Evolutionary conservation across 768 basidiomycete genomes (phyloP), one percentile per base, ranked within the genome.

Genomic region (Trichaptum fuscoviolaceum): DNA sequence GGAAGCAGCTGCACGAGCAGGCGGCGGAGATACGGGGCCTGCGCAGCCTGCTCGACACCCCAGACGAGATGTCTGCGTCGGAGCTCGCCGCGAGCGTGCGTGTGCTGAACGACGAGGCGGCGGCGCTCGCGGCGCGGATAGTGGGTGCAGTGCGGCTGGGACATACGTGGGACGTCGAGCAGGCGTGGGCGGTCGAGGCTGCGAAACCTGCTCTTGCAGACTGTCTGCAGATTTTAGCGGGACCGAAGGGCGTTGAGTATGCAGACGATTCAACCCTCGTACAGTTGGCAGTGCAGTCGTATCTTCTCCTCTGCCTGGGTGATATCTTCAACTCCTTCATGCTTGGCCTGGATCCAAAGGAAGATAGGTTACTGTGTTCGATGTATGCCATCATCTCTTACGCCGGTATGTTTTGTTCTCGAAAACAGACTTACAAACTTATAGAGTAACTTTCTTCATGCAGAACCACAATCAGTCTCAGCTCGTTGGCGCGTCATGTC

Each of bases 271-370:
- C 77, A 25, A 78, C 73, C n/a, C 64, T 78, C 25, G 73, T 78
- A 26, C 77, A 77, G 69, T 74, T 75, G 59, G 77, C 77, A 9
- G 63, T 78, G 63, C 77, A 78, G 67, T 76, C 77, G n/a, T 77
- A 76, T 76, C 71, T 76, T 69, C 75, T 77, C 7, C 73, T 71
- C 71, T 77, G 74, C 62, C 73, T 75, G 35, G 69, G 71, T 61
- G 69, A 71, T 63, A 71, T 76, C 27, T 70, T 78, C 52, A 71
- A 76, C 58, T 62, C 74, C 23, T 78, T 77, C 70, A 76, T 76
- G 70, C 73, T 72, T 25, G 77, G 76, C 27, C 68, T 73, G 20
- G 72, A 75, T 8, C 36, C 66, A 23, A 75, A 77, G 26, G 72
- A 73, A 0, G 76, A 76, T 63, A 68, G 74, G 52, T 70, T 74